Evolutionary conservation across 2,329 filamentous ascomycete species (phyloP).

Genomic region (Alternaria brassicae): DNA sequence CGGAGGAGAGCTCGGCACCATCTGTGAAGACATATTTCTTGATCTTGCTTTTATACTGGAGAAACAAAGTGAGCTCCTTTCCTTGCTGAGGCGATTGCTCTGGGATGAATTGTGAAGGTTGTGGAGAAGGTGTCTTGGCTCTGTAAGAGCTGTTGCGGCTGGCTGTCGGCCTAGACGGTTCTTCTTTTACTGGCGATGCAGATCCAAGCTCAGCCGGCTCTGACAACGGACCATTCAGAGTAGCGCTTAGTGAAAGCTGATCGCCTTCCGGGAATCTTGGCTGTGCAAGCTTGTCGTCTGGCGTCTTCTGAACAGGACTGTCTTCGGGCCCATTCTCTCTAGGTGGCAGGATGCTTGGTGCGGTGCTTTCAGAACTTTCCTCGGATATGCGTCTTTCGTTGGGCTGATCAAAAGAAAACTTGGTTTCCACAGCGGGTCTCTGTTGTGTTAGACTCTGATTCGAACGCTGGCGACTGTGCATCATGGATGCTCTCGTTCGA

Average conservation of each 20-base stretch:
- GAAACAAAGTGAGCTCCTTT: constrained; percentile 90
- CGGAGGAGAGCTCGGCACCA: constrained; percentile 84
- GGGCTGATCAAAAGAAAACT: constrained; percentile 63
- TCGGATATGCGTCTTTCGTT: constrained; percentile 66
- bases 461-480: constrained; percentile 61
- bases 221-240: constrained; percentile 46
- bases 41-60: constrained; percentile 96
- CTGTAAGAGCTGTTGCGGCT: constrained; percentile 42
- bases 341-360: constrained; percentile 47
- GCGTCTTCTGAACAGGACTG: constrained; percentile 59
- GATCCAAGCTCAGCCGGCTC: constrained; percentile 40
- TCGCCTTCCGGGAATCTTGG: constrained; percentile 47
- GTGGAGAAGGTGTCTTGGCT: constrained; percentile 51
- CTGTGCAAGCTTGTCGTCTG: constrained; percentile 68
- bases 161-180: constrained; percentile 28
- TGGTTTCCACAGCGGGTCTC: constrained; percentile 60
- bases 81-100: constrained; percentile 72
- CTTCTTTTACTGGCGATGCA: constrained; percentile 35
- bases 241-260: constrained; percentile 41
- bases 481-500: constrained; percentile 64
- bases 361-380: constrained; percentile 57
- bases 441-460: constrained; percentile 45
- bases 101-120: constrained; percentile 54
- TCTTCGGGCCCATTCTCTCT: constrained; percentile 37
- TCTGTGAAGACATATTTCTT: constrained; percentile 93